phyloP scores from a whole-genome alignment of 176 grass and related monocot genomes.

The Saccharum officinarum region DNA sequence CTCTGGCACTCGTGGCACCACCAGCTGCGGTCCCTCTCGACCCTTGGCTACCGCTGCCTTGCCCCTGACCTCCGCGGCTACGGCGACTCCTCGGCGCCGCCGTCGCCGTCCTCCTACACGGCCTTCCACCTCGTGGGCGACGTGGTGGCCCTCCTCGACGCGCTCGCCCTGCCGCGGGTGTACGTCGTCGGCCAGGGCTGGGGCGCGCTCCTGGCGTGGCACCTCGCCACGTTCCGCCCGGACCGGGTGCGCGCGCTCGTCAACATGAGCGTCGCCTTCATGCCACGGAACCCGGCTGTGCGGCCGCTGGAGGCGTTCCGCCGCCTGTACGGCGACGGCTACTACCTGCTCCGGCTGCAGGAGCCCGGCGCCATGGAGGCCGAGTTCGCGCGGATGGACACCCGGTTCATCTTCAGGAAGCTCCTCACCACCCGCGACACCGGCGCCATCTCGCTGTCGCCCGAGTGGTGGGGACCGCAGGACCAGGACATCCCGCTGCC shows the following conservation, averaged over 20 bases:
- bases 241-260: slow-evolving; percentile 54
- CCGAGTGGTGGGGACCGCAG: slow-evolving; percentile 29
- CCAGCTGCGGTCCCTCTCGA: slow-evolving; percentile 27
- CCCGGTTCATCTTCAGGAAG: slow-evolving; percentile 35
- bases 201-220: not conserved
- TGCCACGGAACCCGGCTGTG: slow-evolving; percentile 37
- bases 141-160: not conserved
- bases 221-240: slow-evolving; percentile 37
- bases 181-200: not conserved
- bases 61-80: not conserved
- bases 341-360: slow-evolving; percentile 57
- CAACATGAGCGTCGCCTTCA: slow-evolving; percentile 48
- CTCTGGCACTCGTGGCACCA: slow-evolving; percentile 54
- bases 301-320: slow-evolving; percentile 33
- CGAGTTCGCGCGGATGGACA: slow-evolving; percentile 50
- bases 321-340: slow-evolving; percentile 3
- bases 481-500: slow-evolving; percentile 36
- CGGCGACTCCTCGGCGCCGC: not conserved
- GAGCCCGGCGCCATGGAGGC: slow-evolving; percentile 49
- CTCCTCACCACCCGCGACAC: slow-evolving; percentile 40
- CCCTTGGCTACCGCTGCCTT: slow-evolving; percentile 32
- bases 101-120: not conserved
- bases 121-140: not conserved
- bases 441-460: slow-evolving; percentile 29
- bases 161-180: too few species aligned